Base-by-base conservation (phyloP, 352 stramenopile genomes). In the Saprolegnia diclina region DNA sequence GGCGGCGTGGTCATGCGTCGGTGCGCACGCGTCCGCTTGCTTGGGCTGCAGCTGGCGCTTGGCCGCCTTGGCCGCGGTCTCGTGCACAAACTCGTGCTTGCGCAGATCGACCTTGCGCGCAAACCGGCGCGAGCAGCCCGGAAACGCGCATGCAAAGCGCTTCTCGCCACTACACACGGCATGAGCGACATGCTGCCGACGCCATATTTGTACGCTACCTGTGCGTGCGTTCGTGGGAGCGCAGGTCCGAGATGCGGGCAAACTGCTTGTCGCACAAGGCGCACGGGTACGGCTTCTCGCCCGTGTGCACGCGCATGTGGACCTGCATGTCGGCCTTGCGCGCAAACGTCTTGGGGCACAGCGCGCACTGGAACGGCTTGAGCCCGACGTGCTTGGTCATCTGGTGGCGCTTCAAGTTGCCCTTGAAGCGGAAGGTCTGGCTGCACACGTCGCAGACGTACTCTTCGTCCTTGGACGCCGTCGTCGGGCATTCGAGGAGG, bases 321-420 rank as follows among this genome's bases (percentile, higher is more conserved):
- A 88, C 81, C 65, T 89, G 78, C 81, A 87, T 84, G 68, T 89
- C 84, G 40, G 82, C 84, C 71, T 91, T 92, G 29, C 81, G 80
- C 50, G 89, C 64, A 70, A 91, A 92, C 16, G 65, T 72, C 38
- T 83, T 85, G 45, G 71, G 72, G 63, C 84, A 92, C 65, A 78
- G 80, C 44, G 77, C 75, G 71, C 84, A 92, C 35, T 32, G 59
- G 67, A 91, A 92, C 67, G 83, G 81, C 67, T 80, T 76, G 53
- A 80, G 76, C 5, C 80, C 79, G 52, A 79, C 76, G 71, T 89
- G 81, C 56, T 83, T 87, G 42, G 83, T 87, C 40, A 64, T 64
- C 16, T 70, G 54, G 65, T 89, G 81, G 18, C 81, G 68, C 52
- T 89, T 89, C 14, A 84, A 68, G 57, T 89, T 89, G 1, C 81